phyloP scores from a whole-genome alignment of 2,329 filamentous ascomycete species.

The Lasiodiplodia hormozganensis region DNA sequence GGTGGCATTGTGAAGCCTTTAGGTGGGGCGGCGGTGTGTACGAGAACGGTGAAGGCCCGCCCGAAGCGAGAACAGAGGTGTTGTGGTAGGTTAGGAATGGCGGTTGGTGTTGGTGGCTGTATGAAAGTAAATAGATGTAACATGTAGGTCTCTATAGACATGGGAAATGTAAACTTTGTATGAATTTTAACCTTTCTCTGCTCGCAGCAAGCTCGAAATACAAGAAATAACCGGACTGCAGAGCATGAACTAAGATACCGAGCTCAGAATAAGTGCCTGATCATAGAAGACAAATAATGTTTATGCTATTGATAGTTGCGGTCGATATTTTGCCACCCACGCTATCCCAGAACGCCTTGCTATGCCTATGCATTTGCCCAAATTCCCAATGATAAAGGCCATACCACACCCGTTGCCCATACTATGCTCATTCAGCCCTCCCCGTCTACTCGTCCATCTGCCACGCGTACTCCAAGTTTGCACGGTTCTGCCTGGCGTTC shows the following conservation, averaged over 20 bases:
- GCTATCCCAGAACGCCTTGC: conserved; percentile 8
- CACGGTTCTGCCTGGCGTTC: conserved; percentile 77
- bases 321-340: neutral
- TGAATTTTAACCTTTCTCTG: no score
- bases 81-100: conserved; percentile 9
- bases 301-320: neutral
- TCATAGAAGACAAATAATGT: neutral
- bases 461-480: conserved; percentile 88
- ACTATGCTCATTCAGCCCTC: neutral
- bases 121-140: neutral
- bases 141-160: neutral
- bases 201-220: no score
- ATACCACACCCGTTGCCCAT: neutral
- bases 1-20: conserved; percentile 57
- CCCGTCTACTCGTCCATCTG: conserved; percentile 81
- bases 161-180: neutral
- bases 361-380: neutral
- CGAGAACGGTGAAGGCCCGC: conserved; percentile 12
- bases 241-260: neutral
- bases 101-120: neutral
- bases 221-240: no score
- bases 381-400: neutral
- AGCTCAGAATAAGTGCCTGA: neutral
- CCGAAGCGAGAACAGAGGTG: conserved; percentile 13
- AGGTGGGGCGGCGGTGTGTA: neutral